phyloP scores from a whole-genome alignment of 768 basidiomycete species.

The Pholiota microspora region DNA sequence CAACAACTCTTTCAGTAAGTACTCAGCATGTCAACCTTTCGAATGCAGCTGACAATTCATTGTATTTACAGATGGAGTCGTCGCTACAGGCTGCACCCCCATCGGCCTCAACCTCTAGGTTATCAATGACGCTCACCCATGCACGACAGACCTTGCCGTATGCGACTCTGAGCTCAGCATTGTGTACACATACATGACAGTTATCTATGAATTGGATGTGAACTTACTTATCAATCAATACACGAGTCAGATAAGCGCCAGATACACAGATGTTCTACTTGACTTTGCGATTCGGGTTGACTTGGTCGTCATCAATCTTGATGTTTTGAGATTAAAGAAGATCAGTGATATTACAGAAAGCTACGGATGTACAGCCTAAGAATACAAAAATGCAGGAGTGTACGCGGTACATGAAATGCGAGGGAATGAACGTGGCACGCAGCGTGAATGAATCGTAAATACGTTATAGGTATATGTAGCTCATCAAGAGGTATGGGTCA shows the following conservation, averaged over 20 bases:
- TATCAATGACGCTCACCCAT: background rate
- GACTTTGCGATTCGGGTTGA: too few species aligned
- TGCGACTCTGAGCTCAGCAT: too few species aligned
- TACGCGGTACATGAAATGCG: background rate
- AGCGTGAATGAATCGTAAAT: background rate
- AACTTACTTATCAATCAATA: too few species aligned
- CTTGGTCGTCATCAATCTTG: background rate
- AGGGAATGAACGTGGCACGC: background rate
- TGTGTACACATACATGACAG: too few species aligned
- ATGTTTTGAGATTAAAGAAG: too few species aligned
- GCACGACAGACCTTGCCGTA: background rate
- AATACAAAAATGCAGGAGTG: background rate
- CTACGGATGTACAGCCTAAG: background rate
- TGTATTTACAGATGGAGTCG: slow-evolving; percentile 8
- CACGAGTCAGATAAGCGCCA: too few species aligned
- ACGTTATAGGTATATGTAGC: background rate
- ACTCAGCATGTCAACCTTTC: background rate
- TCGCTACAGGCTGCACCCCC: slow-evolving; percentile 15
- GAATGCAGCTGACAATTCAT: background rate
- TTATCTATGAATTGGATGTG: too few species aligned
- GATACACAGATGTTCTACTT: too few species aligned
- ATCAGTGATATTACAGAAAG: background rate
- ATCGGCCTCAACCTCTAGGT: slow-evolving; percentile 11
- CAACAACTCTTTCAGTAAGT: slow-evolving; percentile 17
- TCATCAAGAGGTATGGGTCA: slow-evolving; percentile 6